Conservation (phyloP, 805 yeast genomes). For the Spathaspora hagerdaliae region DNA sequence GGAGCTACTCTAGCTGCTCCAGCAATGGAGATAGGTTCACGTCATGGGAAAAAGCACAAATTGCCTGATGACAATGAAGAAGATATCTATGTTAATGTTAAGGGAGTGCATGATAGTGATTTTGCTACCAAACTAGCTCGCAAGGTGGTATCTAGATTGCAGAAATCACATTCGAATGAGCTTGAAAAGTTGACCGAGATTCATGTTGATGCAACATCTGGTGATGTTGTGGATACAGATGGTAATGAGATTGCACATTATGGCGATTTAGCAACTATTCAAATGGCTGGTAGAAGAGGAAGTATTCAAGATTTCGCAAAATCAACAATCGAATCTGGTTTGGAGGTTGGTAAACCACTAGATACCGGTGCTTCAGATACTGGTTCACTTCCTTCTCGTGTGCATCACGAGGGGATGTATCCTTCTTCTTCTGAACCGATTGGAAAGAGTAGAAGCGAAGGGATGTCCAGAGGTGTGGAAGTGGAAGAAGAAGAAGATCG, state of each 20-base stretch:
- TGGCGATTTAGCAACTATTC: slow-evolving; percentile 4
- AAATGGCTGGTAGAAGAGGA: background rate
- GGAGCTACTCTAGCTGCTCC: background rate
- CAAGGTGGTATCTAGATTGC: slow-evolving; percentile 20
- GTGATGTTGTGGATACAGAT: slow-evolving; percentile 25
- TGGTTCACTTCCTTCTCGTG: background rate
- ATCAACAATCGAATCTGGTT: background rate
- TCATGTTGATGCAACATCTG: slow-evolving; percentile 26
- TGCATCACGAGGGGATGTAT: background rate
- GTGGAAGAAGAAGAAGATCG: background rate
- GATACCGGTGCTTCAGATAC: background rate
- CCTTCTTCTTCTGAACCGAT: background rate
- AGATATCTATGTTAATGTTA: slow-evolving; percentile 27
- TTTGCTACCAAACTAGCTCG: slow-evolving; percentile 26
- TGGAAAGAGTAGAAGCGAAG: background rate
- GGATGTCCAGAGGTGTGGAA: background rate
- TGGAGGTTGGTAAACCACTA: background rate
- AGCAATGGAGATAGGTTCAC: background rate
- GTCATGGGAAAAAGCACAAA: background rate
- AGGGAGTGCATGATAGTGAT: slow-evolving; percentile 20
- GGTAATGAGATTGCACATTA: slow-evolving; percentile 13
- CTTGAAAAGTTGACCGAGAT: slow-evolving; percentile 19
- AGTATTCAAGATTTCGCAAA: background rate
- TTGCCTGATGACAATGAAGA: background rate
- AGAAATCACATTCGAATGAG: slow-evolving; percentile 18